phyloP scores from a whole-genome alignment of 2,329 filamentous ascomycete species.

The Monosporascus sp. region DNA sequence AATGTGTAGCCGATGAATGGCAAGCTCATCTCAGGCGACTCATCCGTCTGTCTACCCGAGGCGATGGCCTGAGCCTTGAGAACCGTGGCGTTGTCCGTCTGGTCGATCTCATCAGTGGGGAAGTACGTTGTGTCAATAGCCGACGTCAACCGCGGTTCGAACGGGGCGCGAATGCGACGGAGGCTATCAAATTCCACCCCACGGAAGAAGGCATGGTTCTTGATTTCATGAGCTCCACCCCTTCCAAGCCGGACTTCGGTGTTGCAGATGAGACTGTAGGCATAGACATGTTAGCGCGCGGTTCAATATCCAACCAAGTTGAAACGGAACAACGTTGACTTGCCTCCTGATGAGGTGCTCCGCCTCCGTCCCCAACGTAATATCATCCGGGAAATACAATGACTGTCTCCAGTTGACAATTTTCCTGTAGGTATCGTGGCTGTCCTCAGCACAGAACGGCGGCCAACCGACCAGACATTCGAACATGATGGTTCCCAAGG shows the following conservation, averaged over 20 bases:
- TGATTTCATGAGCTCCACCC: constrained; percentile 85
- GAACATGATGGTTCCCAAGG: constrained; percentile 98
- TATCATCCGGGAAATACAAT: constrained; percentile 93
- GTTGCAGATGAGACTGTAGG: constrained; percentile 79
- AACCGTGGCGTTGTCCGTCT: constrained; percentile 86
- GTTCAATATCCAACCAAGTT: background rate
- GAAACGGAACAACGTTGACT: constrained; percentile 21
- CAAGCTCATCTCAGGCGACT: constrained; percentile 89
- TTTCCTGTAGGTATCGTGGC: constrained; percentile 96
- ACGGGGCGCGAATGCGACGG: constrained; percentile 87
- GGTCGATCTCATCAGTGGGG: constrained; percentile 96
- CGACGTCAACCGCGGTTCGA: constrained; percentile 87
- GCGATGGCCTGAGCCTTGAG: constrained; percentile 78
- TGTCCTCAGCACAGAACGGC: constrained; percentile 96
- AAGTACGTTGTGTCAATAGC: constrained; percentile 98
- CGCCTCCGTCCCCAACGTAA: constrained; percentile 79
- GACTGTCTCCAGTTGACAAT: constrained; percentile 98
- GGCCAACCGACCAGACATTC: constrained; percentile 98
- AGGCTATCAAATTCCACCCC: constrained; percentile 93
- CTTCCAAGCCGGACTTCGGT: constrained; percentile 86
- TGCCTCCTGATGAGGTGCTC: constrained; percentile 91
- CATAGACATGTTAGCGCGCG: constrained; percentile 7
- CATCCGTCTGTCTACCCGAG: constrained; percentile 59
- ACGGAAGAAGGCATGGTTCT: constrained; percentile 90
- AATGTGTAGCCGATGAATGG: constrained; percentile 97